These are phyloP conservation scores for Trifolium repens DNA, from an alignment of 306 rosid species.

Conservation along the genomic window DNA sequence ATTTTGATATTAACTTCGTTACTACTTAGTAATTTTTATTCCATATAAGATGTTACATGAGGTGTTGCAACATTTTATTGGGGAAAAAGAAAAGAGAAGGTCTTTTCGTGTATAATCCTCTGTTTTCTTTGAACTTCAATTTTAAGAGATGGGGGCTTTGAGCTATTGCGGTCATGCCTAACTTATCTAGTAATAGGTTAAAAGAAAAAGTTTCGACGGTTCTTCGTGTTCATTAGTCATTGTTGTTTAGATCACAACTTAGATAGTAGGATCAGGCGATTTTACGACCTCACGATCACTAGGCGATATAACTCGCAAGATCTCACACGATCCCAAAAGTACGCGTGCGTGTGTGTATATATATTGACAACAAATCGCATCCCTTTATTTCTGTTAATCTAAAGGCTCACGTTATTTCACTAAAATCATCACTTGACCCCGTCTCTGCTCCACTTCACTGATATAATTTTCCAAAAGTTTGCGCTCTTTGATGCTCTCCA, in stretches of 20 bases:
- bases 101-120: neutral
- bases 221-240: constrained; percentile 12
- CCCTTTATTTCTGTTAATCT: too few relatives aligned
- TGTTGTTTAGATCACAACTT: neutral
- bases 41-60: neutral
- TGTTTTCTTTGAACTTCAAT: constrained; percentile 22
- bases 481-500: too few relatives aligned
- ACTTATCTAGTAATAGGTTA: constrained; percentile 11
- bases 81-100: constrained; percentile 10
- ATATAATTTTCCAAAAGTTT: too few relatives aligned
- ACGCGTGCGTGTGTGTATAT: too few relatives aligned
- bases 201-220: constrained; percentile 18
- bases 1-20: constrained; percentile 15
- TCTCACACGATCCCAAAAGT: neutral
- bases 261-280: neutral
- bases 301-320: neutral
- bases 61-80: neutral
- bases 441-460: too few relatives aligned
- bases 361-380: too few relatives aligned
- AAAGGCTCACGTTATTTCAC: too few relatives aligned
- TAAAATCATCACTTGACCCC: too few relatives aligned
- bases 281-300: neutral
- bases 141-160: constrained; percentile 21
- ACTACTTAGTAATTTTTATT: constrained; percentile 14
- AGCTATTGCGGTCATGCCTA: constrained; percentile 18